These are phyloP conservation scores for Toxoplasma gondii DNA, from an alignment of 169 alveolate genomes.

Conservation along the genomic window DNA sequence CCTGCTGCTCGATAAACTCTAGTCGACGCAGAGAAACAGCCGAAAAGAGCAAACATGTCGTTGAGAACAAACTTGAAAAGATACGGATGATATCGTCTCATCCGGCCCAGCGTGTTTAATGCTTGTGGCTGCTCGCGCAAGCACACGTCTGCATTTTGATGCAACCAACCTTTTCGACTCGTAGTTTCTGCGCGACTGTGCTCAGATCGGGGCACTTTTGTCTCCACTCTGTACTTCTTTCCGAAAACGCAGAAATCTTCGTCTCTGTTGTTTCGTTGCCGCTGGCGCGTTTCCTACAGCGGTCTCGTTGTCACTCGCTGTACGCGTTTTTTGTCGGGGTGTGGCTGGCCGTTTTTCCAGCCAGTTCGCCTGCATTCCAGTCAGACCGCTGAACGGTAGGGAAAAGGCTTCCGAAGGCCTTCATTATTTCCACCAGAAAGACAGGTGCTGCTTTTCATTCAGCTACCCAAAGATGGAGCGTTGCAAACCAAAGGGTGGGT, in stretches of 20 bases:
- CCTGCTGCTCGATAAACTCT: no score
- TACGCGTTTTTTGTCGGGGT: neutral
- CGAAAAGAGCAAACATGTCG: no score
- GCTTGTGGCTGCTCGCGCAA: neutral
- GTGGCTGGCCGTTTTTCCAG: no score
- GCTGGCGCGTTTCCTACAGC: neutral
- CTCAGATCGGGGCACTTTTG: neutral
- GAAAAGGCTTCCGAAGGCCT: no score
- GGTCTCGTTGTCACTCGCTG: neutral
- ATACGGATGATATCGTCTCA: neutral
- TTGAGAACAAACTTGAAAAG: no score
- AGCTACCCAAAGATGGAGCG: neutral
- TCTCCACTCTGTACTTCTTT: neutral
- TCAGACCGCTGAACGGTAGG: no score
- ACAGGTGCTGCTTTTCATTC: neutral
- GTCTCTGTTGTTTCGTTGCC: neutral
- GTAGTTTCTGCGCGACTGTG: neutral
- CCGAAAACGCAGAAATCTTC: neutral
- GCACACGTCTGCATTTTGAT: neutral
- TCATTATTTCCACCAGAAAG: neutral
- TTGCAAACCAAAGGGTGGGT: constrained; percentile 16
- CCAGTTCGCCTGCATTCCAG: no score
- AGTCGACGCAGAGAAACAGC: no score
- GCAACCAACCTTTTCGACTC: neutral
- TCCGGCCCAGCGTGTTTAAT: neutral